Evolutionary conservation across 352 stramenopile species (phyloP), one percentile per base, ranked within the genome.

Genomic region (Pythium biforme): DNA sequence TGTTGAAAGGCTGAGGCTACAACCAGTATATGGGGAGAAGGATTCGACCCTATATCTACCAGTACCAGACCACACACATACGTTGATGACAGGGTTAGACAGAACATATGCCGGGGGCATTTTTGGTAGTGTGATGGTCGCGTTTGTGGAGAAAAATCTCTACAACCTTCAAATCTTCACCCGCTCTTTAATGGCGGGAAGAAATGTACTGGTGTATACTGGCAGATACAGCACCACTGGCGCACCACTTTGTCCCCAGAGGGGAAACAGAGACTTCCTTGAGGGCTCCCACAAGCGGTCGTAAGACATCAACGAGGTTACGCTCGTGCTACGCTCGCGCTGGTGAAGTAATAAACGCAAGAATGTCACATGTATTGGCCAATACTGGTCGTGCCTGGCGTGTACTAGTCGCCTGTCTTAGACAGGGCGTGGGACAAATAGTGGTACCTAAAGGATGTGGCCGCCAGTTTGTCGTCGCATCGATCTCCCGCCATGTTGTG

Each of bases 1-100:
- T n/a, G n/a, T 37, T 11, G 31, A 31, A 53, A 11, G 23, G 47
- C 46, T 53, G 23, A 53, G 25, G 46, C 22, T 53, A 34, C 20
- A 4, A 25, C 46, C 46, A 53, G 46, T 53, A 53, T 53, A 53
- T 53, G 22, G 26, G 46, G 27, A 53, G 46, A 19, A 51, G n/a
- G 22, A 53, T 34, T 37, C 46, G 46, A 27, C 19, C 46, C 46
- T 34, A 22, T 37, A 25, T 33, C 15, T 55, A n/a, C 49, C 49
- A 55, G 49, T 55, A 45, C 25, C 19, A 41, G 14, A 41, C 26
- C 49, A 29, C 49, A 55, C 19, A 9, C 49, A 43, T 55, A 22
- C 34, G 7, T 9, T 45, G 49, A 55, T 55, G 49, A 55, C 49
- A 45, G 49, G 49, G n/a, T 25, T 43, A 55, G 27, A 27, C 1